A percentile compares a stretch with the other conserved stretches of the same genome.
phyloP scores from a whole-genome alignment of 2,329 filamentous ascomycete genomes.

The Trichoderma atrobrunneum region DNA sequence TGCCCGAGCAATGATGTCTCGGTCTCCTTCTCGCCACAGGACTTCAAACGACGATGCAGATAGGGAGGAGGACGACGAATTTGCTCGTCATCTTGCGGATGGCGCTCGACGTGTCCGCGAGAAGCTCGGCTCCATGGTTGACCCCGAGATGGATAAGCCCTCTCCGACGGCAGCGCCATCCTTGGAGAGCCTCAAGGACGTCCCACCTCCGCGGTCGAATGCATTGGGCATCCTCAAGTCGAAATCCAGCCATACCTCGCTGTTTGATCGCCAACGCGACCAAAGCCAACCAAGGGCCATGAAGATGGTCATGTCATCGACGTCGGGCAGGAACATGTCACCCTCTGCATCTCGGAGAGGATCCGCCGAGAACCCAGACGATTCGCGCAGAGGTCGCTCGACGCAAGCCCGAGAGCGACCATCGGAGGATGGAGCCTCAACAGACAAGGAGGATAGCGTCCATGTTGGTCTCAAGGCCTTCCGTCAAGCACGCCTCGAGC shows the following conservation, averaged over 20 bases:
- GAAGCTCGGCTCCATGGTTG: conserved; percentile 66
- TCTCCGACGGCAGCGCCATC: conserved; percentile 32
- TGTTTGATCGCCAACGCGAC: conserved; percentile 48
- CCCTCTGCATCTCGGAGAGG: conserved; percentile 36
- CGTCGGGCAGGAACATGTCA: conserved; percentile 39
- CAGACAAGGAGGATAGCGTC: conserved; percentile 40
- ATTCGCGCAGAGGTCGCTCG: conserved; percentile 5
- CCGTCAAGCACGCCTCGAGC: conserved; percentile 54
- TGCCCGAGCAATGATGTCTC: conserved; percentile 8
- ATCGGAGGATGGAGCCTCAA: conserved; percentile 26
- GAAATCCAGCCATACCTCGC: conserved; percentile 66
- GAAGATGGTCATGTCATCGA: conserved; percentile 59
- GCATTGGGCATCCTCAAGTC: conserved; percentile 62
- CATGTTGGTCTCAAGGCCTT: conserved; percentile 56
- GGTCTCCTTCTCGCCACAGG: conserved; percentile 10
- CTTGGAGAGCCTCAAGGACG: conserved; percentile 36
- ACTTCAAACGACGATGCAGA: neutral
- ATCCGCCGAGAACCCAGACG: conserved; percentile 23
- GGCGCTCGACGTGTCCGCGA: conserved; percentile 70
- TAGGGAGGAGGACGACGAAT: conserved; percentile 65
- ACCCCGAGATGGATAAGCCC: conserved; percentile 51
- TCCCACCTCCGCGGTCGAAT: conserved; percentile 44
- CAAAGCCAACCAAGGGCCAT: conserved; percentile 51
- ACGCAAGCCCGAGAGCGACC: conserved; percentile 22
- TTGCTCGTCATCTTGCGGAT: conserved; percentile 69